Evolutionary conservation across 2,329 filamentous ascomycete genomes (phyloP), one percentile per base, ranked within the genome.

Genomic region (Exophiala oligosperma): DNA sequence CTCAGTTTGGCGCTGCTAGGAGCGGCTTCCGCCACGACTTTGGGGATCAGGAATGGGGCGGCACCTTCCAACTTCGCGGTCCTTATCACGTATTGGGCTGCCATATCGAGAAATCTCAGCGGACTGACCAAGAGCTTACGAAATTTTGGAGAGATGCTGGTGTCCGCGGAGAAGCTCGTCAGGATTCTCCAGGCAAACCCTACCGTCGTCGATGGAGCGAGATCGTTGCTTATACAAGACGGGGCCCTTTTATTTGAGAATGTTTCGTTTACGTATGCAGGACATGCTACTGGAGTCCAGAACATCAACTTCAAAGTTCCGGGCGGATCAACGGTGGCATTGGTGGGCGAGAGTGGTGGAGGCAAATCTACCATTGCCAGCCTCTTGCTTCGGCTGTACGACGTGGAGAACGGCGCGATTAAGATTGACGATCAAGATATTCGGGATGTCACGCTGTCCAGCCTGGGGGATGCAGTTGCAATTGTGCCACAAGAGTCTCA

Each of bases 291-390:
- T 8, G 28, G 28, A 72, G 2, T 75, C 77, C 75, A 75, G 46
- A 70, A 77, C 21, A 70, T 83, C 40, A 76, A 68, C 51, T 79
- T 84, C 61, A 66, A 65, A 7, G 79, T 74, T 2, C 70, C 73
- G 58, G 70, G 78, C 6, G 81, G 81, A 1, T 72, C 81, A 59
- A 82, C 78, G 0, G 70, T 82, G 32, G 81, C 80, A 2, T 72
- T 84, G 12, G 81, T 83, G 4, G 93, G 93, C 85, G 94, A 99
- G 87, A 97, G 94, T 74, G 94, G 94, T 68, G 86, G 97, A 67
- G 94, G 94, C 83, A 99, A 99, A 84, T 99, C 94, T 52, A 97
- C 94, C 51, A 86, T 99, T 44, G 93, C 97, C 75, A 97, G 97
- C 84, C 70, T 84, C 0, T 74, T 84, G 47, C 77, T 78, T 62